These are phyloP conservation scores for Castanospermum australe DNA, from an alignment of 306 rosid species.

Conservation along the genomic window DNA sequence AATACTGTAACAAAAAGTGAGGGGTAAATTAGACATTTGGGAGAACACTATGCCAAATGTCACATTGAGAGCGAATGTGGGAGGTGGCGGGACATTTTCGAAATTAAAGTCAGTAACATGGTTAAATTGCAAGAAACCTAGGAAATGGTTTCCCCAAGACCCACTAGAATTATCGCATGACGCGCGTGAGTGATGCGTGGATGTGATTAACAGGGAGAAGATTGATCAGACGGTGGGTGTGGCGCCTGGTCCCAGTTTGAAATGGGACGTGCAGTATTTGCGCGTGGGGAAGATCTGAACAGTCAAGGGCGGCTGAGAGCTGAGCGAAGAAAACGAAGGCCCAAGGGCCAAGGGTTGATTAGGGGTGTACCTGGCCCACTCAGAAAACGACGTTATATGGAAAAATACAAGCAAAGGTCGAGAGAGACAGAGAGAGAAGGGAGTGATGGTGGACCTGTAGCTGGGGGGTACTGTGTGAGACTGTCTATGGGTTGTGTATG, in stretches of 20 bases:
- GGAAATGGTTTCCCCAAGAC: background rate
- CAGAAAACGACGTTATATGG: slow-evolving; percentile 20
- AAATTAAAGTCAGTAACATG: background rate
- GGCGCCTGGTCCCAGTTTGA: background rate
- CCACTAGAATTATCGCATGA: background rate
- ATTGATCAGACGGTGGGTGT: background rate
- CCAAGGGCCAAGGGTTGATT: slow-evolving; percentile 38
- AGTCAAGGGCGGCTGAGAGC: slow-evolving; percentile 66
- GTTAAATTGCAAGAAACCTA: slow-evolving; percentile 10
- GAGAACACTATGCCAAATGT: background rate
- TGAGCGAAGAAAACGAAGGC: slow-evolving; percentile 36
- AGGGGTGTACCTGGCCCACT: slow-evolving; percentile 38
- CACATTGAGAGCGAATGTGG: background rate
- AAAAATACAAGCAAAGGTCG: background rate
- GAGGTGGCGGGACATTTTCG: slow-evolving; percentile 35
- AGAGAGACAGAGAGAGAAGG: background rate
- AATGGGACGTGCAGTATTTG: background rate
- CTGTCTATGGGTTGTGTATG: slow-evolving; percentile 16
- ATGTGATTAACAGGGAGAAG: fast-evolving
- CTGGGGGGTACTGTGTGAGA: slow-evolving; percentile 14
- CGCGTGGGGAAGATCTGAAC: slow-evolving; percentile 39
- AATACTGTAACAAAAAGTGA: background rate
- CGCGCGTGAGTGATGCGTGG: background rate
- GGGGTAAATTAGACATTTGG: background rate
- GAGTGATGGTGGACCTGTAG: slow-evolving; percentile 18